Evolutionary conservation across 2,329 filamentous ascomycete genomes (phyloP).

Genomic region (Cryoendolithus antarcticus): DNA sequence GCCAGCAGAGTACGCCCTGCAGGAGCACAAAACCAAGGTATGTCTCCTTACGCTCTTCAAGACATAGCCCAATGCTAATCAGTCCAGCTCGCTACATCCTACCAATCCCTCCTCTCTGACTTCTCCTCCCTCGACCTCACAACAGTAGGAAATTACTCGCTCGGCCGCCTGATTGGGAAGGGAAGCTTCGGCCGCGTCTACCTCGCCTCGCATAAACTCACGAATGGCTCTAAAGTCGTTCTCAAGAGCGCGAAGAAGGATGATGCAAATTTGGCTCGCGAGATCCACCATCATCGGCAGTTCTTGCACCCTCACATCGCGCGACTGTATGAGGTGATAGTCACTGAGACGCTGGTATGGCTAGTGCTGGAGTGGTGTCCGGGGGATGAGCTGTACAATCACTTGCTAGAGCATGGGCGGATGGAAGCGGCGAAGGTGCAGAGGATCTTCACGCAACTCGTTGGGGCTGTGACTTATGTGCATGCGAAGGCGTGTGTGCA

Average conservation of each 20-base stretch:
- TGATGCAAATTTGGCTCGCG: conserved; percentile 86
- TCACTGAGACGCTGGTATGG: conserved; percentile 92
- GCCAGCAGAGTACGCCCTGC: conserved; percentile 22
- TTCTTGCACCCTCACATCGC: conserved; percentile 97
- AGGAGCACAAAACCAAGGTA: conserved; percentile 25
- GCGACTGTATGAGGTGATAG: conserved; percentile 91
- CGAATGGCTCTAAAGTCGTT: conserved; percentile 97
- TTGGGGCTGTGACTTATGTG: conserved; percentile 89
- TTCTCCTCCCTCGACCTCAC: conserved; percentile 86
- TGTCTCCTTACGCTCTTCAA: not conserved
- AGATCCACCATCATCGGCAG: conserved; percentile 97
- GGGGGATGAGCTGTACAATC: conserved; percentile 94
- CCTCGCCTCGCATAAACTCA: conserved; percentile 89
- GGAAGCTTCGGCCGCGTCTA: conserved; percentile 99
- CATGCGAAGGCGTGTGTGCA: conserved; percentile 93
- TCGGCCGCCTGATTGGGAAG: conserved; percentile 88
- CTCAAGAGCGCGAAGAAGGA: conserved; percentile 96
- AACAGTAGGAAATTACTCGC: conserved; percentile 85
- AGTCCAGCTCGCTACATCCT: conserved; percentile 80
- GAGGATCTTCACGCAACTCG: conserved; percentile 89
- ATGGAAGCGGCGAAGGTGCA: conserved; percentile 78
- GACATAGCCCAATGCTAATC: conserved; percentile 2
- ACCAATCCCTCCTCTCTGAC: conserved; percentile 92
- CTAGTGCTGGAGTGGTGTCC: conserved; percentile 93
- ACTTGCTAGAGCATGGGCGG: conserved; percentile 76